phyloP scores from a whole-genome alignment of 306 rosid species.

The Canavalia ensiformis region DNA sequence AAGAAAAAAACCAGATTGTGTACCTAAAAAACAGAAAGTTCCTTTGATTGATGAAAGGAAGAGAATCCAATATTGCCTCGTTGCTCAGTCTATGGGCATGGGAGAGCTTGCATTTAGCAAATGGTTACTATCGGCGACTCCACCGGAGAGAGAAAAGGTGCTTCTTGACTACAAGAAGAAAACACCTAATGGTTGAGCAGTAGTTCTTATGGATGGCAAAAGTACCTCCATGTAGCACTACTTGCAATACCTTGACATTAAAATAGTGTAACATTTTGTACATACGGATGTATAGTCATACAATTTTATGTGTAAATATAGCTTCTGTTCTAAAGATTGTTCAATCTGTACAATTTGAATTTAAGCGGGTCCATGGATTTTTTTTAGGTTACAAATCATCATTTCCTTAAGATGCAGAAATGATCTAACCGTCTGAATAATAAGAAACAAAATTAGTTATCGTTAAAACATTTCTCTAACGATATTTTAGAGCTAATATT shows the following conservation, averaged over 20 bases:
- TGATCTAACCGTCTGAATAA: too few species aligned
- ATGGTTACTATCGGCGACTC: slow-evolving; percentile 83
- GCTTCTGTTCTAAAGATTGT: background rate
- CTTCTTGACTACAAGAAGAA: slow-evolving; percentile 71
- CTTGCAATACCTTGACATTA: slow-evolving; percentile 1
- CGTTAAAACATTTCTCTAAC: background rate
- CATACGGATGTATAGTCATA: slow-evolving; percentile 35
- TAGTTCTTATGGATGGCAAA: slow-evolving; percentile 33
- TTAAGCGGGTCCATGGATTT: too few species aligned
- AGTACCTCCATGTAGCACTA: background rate
- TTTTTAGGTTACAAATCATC: too few species aligned
- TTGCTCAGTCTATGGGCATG: slow-evolving; percentile 74
- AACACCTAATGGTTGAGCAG: slow-evolving; percentile 51
- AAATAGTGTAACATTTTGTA: slow-evolving; percentile 29
- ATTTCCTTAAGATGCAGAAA: too few species aligned
- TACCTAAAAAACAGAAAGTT: slow-evolving; percentile 45
- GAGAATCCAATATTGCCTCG: slow-evolving; percentile 65
- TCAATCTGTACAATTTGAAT: background rate
- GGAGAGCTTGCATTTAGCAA: slow-evolving; percentile 79
- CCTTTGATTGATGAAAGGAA: slow-evolving; percentile 60
- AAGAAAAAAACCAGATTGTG: slow-evolving; percentile 51
- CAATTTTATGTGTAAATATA: background rate
- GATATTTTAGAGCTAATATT: too few species aligned
- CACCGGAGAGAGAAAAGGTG: slow-evolving; percentile 68
- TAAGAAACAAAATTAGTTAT: too few species aligned